Evolutionary conservation across 2,329 filamentous ascomycete genomes (phyloP), one percentile per base, ranked within the genome.

Genomic region (Botryotinia calthae): DNA sequence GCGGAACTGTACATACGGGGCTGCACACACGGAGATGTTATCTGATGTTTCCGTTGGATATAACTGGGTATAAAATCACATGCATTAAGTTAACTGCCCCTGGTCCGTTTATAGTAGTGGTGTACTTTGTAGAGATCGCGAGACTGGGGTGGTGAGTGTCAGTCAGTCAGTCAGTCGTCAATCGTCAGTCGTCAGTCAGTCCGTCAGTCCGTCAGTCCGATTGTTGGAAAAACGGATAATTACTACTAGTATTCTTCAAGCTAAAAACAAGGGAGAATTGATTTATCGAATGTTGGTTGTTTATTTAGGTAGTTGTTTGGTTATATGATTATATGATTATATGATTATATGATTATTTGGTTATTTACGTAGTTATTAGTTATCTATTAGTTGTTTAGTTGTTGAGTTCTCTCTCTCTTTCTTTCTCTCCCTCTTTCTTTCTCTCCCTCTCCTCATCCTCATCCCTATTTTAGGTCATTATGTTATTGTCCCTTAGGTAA

Each of bases 11-110:
- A 25, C 37, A 63, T 22, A 20, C 61, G 61, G 61, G 61, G 61
- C 14, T 28, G 61, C 25, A 25, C 37, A 63, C 40, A 28, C 37
- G 61, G 61, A 63, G 40, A 64, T 64, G 61, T 46, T 31, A 31
- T 46, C 61, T 64, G 40, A 64, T 44, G 61, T 31, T 64, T 64
- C 40, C 37, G n/a, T 46, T 64, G 61, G 61, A 64, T 46, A 64
- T 64, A 46, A 64, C 25, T 64, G 61, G 61, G 40, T 46, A 64
- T 64, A 28, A 63, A 63, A 64, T 46, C 61, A 64, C 40, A 64
- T 46, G 61, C 40, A 64, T 46, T 14, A 42, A 14, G 25, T 40
- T 7, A 40, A 16, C 25, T 4, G 6, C 48, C 31, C 25, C 34
- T n/a, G 16, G 59, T 37, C 37, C n/a, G 14, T n/a, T n/a, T 40